These are phyloP conservation scores for Sphaerulina populicola DNA, from an alignment of 2,329 filamentous ascomycete species.

Conservation along the genomic window DNA sequence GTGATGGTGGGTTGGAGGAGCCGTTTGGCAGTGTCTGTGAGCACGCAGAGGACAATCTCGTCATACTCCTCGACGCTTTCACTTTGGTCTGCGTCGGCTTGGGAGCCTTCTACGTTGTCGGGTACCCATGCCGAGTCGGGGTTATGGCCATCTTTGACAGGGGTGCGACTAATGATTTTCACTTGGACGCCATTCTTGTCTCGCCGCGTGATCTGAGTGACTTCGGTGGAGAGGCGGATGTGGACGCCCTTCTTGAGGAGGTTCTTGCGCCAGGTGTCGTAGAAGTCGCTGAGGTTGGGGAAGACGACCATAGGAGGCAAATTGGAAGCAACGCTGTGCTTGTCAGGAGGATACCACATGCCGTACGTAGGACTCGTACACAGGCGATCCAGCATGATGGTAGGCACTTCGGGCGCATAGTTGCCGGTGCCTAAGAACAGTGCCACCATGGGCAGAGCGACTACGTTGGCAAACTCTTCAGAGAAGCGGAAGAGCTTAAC, in stretches of 20 bases:
- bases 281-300: constrained; percentile 54
- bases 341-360: constrained; percentile 50
- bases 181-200: constrained; percentile 47
- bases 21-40: constrained; percentile 50
- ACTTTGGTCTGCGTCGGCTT: constrained; percentile 36
- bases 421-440: constrained; percentile 69
- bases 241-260: constrained; percentile 49
- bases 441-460: constrained; percentile 63
- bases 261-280: constrained; percentile 51
- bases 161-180: constrained; percentile 38
- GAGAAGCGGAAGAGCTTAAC: constrained; percentile 61
- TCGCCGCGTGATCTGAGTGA: constrained; percentile 46
- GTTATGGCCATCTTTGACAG: constrained; percentile 38
- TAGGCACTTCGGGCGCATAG: constrained; percentile 62
- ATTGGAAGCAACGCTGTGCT: constrained; percentile 43
- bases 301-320: constrained; percentile 54
- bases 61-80: constrained; percentile 50
- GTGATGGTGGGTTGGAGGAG: constrained; percentile 51
- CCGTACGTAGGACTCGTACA: constrained; percentile 49
- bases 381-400: constrained; percentile 52
- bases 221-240: constrained; percentile 50
- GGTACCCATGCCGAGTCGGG: constrained; percentile 40
- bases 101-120: constrained; percentile 30
- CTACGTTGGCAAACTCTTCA: constrained; percentile 60
- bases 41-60: constrained; percentile 57